Evolutionary conservation across 2,329 filamentous ascomycete genomes (phyloP).

Genomic region (Emergomyces pasteurianus): DNA sequence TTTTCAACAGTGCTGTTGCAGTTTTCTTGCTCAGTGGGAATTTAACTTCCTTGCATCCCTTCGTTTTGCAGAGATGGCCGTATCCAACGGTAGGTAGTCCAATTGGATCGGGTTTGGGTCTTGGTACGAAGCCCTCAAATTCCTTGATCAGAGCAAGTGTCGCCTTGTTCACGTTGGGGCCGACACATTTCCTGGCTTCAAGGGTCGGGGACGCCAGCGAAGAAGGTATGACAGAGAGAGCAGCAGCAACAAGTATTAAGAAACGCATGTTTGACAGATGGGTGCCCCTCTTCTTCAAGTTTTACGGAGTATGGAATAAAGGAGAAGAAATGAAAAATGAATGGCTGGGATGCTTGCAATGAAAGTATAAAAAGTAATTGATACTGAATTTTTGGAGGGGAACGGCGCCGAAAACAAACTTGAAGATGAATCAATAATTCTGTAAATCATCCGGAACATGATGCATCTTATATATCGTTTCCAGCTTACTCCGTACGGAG

Average conservation of each 20-base stretch:
- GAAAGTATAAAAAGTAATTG: background rate
- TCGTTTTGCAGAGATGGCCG: conserved; percentile 37
- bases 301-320: background rate
- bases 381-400: background rate
- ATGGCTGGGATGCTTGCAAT: background rate
- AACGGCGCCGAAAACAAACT: background rate
- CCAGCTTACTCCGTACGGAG: no score
- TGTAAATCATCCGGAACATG: background rate
- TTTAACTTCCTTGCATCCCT: conserved; percentile 34
- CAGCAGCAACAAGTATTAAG: conserved; percentile 30
- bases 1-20: conserved; percentile 30
- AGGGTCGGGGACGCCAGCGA: conserved; percentile 1
- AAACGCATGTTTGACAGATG: conserved; percentile 34
- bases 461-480: background rate
- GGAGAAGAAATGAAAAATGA: background rate
- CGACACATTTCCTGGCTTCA: conserved; percentile 8
- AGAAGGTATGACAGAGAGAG: conserved; percentile 22
- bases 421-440: background rate
- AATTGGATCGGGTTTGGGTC: conserved; percentile 29
- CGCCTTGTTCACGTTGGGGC: conserved; percentile 21
- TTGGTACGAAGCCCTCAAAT: conserved; percentile 25
- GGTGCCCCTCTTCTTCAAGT: background rate
- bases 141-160: conserved; percentile 27
- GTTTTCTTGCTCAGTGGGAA: conserved; percentile 34
- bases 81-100: conserved; percentile 41